A percentile compares a stretch with the other conserved stretches of the same genome.
Evolutionary conservation across 2,329 filamentous ascomycete genomes (phyloP).

Genomic region (Colletotrichum limetticola): DNA sequence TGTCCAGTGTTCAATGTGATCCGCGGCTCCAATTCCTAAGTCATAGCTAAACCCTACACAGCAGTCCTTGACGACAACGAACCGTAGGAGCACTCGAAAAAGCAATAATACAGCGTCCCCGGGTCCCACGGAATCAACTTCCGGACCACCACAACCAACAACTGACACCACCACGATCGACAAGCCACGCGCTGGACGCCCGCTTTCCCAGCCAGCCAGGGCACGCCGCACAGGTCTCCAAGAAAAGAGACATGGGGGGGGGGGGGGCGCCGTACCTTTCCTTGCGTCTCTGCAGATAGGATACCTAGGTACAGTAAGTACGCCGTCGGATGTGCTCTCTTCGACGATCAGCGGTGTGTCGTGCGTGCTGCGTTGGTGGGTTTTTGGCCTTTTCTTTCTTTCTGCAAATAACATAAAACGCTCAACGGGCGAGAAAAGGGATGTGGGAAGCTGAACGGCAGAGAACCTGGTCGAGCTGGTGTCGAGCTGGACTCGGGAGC

Average conservation of each 20-base stretch:
- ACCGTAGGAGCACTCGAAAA: conserved; percentile 1
- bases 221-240: background rate
- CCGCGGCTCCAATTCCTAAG: background rate
- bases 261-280: too few species aligned
- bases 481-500: background rate
- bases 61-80: conserved; percentile 9
- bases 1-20: background rate
- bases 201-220: background rate
- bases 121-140: conserved; percentile 7
- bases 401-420: background rate
- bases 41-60: background rate
- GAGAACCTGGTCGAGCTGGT: background rate
- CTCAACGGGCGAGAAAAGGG: background rate
- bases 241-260: too few species aligned
- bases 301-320: background rate
- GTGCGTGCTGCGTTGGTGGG: background rate
- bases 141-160: background rate
- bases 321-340: background rate
- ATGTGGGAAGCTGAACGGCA: background rate
- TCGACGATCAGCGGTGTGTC: conserved; percentile 19
- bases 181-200: conserved; percentile 23
- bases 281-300: background rate
- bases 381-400: background rate
- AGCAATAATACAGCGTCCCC: conserved; percentile 22
- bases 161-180: conserved; percentile 11